Evolutionary conservation across 139 green algal genomes (phyloP).

Genomic region (Chlorella sorokiniana): DNA sequence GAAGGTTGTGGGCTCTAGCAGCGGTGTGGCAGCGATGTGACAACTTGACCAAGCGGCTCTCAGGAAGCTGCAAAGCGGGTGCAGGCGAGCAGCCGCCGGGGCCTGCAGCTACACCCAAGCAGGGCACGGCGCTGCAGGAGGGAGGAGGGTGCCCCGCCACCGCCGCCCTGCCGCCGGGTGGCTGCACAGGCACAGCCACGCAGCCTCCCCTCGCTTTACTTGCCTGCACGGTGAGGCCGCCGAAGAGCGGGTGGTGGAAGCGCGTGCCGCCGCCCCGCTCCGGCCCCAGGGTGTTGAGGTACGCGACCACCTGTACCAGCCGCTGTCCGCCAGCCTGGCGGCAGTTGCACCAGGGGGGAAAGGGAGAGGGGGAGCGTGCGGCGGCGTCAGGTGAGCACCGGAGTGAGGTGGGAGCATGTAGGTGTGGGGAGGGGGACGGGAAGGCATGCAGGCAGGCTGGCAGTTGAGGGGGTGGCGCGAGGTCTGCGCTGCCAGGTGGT

Average conservation of each 20-base stretch:
- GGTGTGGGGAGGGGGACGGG: too few species aligned
- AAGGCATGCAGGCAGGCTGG: too few species aligned
- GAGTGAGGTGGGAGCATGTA: not conserved
- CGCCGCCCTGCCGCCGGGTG: too few species aligned
- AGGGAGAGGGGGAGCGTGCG: not conserved
- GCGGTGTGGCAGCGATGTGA: not conserved
- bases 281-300: not conserved
- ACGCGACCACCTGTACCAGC: conserved; percentile 21
- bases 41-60: too few species aligned
- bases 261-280: conserved; percentile 7
- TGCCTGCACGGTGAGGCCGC: conserved; percentile 4
- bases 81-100: not conserved
- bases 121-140: too few species aligned
- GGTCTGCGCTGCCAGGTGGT: too few species aligned
- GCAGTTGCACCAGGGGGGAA: not conserved
- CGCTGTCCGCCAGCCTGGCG: conserved; percentile 13
- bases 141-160: not conserved
- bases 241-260: conserved; percentile 7
- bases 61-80: not conserved
- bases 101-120: not conserved
- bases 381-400: not conserved
- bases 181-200: not conserved
- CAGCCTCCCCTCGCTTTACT: not conserved
- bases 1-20: not conserved
- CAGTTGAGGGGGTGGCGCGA: too few species aligned